Evolutionary conservation across 805 yeast species (phyloP).

Genomic region (Pichia pseudocactophila): DNA sequence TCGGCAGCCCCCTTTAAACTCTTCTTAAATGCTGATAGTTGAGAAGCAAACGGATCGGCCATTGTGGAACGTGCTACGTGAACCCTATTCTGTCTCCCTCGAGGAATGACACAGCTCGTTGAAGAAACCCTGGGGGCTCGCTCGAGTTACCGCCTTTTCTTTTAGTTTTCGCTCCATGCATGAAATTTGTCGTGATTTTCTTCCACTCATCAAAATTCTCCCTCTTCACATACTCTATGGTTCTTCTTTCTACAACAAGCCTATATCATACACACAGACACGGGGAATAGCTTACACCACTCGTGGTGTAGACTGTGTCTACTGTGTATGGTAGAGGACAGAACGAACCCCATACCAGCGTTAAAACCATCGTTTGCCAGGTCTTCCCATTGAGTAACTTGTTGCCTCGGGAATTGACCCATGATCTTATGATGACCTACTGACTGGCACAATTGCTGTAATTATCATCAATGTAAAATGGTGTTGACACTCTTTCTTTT

Average conservation of each 20-base stretch:
- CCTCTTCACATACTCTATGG: too few relatives aligned
- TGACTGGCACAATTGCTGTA: constrained; percentile 75
- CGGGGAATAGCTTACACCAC: too few relatives aligned
- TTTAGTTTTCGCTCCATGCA: too few relatives aligned
- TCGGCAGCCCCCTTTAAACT: constrained; percentile 51
- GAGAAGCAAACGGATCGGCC: constrained; percentile 28
- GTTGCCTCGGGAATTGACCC: constrained; percentile 43
- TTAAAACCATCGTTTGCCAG: constrained; percentile 99
- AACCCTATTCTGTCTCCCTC: neutral
- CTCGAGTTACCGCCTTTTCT: too few relatives aligned
- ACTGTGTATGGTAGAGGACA: neutral
- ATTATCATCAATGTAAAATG: too few relatives aligned
- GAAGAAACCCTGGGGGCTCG: too few relatives aligned
- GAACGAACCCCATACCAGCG: constrained; percentile 33
- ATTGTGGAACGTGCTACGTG: constrained; percentile 9
- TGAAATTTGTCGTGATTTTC: too few relatives aligned
- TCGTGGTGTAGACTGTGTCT: constrained; percentile 22
- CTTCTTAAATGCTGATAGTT: constrained; percentile 57
- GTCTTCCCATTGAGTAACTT: constrained; percentile 49
- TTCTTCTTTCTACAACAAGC: too few relatives aligned
- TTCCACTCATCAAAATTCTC: too few relatives aligned
- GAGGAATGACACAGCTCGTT: too few relatives aligned
- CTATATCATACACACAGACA: too few relatives aligned
- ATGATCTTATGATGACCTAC: constrained; percentile 97
- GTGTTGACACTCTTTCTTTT: too few relatives aligned